Conservation (phyloP, 441 rosid species). For the Erodium texanum region DNA sequence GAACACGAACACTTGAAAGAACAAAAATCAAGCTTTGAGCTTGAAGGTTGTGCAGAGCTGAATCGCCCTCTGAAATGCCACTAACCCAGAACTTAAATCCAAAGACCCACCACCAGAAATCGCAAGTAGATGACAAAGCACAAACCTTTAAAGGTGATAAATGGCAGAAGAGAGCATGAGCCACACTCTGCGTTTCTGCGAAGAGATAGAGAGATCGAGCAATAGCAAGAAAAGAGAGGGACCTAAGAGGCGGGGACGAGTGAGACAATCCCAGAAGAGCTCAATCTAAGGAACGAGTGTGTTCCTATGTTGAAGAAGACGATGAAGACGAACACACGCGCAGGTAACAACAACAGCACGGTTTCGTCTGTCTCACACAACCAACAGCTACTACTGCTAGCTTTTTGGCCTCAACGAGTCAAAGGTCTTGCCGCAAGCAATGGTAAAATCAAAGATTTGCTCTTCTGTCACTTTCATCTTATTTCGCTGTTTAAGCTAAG, state of each 20-base stretch:
- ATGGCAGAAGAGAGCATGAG: not conserved
- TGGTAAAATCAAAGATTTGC: not conserved
- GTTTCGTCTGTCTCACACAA: not conserved
- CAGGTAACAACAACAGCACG: not conserved
- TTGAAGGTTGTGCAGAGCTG: not conserved
- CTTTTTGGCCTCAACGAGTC: not conserved
- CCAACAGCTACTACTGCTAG: not conserved
- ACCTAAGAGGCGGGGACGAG: no score
- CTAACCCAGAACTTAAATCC: constrained; percentile 1
- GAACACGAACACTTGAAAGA: not conserved
- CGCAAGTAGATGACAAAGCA: not conserved
- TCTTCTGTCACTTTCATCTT: not conserved
- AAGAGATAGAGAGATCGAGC: not conserved
- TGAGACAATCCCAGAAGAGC: no score
- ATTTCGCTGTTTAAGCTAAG: not conserved
- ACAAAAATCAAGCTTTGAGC: not conserved
- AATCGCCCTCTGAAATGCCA: not conserved
- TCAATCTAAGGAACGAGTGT: no score
- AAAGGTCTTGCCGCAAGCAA: not conserved
- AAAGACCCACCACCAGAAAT: not conserved
- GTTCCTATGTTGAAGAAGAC: no score
- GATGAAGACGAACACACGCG: not conserved
- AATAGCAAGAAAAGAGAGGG: not conserved
- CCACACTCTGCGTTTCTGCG: not conserved
- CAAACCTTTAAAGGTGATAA: not conserved